Conservation (phyloP, 2,329 filamentous ascomycete species). For the Penicillium crustosum region DNA sequence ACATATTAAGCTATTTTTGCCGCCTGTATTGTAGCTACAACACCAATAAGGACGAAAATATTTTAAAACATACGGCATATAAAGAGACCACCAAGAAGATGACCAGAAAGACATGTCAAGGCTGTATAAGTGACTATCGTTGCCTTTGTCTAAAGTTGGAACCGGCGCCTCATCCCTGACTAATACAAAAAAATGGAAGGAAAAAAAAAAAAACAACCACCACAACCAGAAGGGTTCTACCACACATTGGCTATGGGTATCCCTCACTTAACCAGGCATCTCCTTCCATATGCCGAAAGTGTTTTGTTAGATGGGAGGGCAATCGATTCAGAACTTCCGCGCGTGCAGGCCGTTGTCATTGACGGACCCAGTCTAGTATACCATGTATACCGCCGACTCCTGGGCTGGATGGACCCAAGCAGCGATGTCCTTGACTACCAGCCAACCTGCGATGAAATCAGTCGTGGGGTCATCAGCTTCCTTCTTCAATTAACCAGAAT, state of each 20-base stretch:
- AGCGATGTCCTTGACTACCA: constrained; percentile 53
- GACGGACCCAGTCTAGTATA: constrained; percentile 81
- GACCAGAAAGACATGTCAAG: too few species aligned
- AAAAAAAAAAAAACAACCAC: background rate
- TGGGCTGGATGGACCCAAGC: constrained; percentile 39
- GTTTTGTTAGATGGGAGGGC: constrained; percentile 21
- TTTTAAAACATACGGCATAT: too few species aligned
- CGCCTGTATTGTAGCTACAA: too few species aligned
- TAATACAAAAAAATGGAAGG: background rate
- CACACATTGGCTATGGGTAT: constrained; percentile 33
- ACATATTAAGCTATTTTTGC: too few species aligned
- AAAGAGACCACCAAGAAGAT: too few species aligned
- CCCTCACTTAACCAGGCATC: constrained; percentile 33
- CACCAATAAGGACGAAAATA: too few species aligned
- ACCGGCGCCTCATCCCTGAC: background rate
- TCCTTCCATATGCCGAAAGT: constrained; percentile 33
- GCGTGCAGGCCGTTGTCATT: constrained; percentile 52
- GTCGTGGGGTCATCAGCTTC: constrained; percentile 59
- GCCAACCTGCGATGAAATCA: constrained; percentile 65
- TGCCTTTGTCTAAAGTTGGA: background rate
- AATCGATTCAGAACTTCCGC: constrained; percentile 8
- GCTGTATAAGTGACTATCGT: too few species aligned
- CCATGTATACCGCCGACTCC: constrained; percentile 63
- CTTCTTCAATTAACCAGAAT: constrained; percentile 58
- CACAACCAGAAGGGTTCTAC: background rate